phyloP scores from a whole-genome alignment of 345 rosid species.

The Turnera subulata region DNA sequence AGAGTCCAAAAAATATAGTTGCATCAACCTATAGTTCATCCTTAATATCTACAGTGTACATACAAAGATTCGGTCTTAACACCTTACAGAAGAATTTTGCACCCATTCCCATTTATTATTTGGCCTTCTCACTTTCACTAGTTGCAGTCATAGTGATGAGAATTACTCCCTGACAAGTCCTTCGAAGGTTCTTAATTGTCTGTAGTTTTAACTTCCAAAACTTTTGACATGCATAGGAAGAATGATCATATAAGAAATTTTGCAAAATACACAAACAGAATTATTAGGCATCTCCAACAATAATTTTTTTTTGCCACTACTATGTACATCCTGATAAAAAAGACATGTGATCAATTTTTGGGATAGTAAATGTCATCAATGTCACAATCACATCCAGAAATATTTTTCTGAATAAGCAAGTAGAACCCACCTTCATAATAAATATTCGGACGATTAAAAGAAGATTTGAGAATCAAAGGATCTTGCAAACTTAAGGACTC shows the following conservation, averaged over 20 bases:
- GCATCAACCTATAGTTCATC: background rate
- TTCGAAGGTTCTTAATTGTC: too few relatives aligned
- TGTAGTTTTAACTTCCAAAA: background rate
- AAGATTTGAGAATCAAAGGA: constrained; percentile 81
- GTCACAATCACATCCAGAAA: background rate
- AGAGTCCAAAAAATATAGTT: background rate
- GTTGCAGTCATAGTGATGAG: background rate
- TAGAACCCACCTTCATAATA: constrained; percentile 71
- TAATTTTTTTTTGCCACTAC: background rate
- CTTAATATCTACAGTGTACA: background rate
- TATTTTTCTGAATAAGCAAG: constrained; percentile 1
- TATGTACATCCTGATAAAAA: too few relatives aligned
- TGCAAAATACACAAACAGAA: background rate
- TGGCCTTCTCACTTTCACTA: background rate
- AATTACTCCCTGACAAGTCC: background rate
- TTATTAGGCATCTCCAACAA: too few relatives aligned
- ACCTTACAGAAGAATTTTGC: background rate
- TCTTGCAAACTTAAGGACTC: constrained; percentile 66
- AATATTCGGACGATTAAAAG: constrained; percentile 93
- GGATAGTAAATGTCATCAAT: background rate
- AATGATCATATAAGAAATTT: background rate
- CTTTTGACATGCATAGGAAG: background rate
- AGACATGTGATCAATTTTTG: background rate
- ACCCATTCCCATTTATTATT: background rate
- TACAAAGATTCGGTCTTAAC: background rate